Base-by-base conservation (phyloP, 1,139 yeast genomes). In the Groenewaldozyma sp. region DNA sequence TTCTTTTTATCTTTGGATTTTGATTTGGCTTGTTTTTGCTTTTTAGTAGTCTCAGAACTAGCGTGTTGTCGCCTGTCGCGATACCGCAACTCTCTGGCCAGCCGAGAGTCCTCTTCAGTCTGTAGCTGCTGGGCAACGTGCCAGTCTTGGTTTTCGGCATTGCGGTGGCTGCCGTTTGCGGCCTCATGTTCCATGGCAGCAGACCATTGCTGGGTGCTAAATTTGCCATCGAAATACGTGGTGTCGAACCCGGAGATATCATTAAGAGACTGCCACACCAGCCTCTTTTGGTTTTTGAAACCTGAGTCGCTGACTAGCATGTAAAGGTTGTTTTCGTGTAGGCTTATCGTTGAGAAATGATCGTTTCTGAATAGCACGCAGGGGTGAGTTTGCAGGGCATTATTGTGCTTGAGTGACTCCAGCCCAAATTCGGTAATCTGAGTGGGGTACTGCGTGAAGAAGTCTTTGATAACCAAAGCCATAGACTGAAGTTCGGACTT, bases 341-440 rank as follows among this genome's bases (percentile, higher is more conserved):
- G 82, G 54, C 72, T 72, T 11, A 86, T 59, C 0, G 95, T 82
- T 44, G 74, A 73, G 59, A 83, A 87, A 59, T 86, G 95, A 58
- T 86, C 84, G 58, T 87, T 87, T 51, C 95, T 68, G 64, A 87
- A 87, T 44, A 87, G 71, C 0, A 87, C 75, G 1, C 77, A 70
- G 45, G 81, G 68, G 26, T 77, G 61, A 18, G 70, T 68, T 11
- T 67, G 61, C 36, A 82, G 57, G 13, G 68, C 54, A 2, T 62
- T 59, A n/a, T 29, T 18, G 4, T 10, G 4, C 18, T 59, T 50
- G 36, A 76, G 50, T 31, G 56, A 60, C 3, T 55, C 45, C 17
- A 84, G 56, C 0, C 96, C 96, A 38, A 64, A 60, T 1, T 62
- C 63, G 0, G 95, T 83, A 50, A 86, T 62, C 54, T 87, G 95